Evolutionary conservation across 345 rosid genomes (phyloP), one percentile per base, ranked within the genome.

Genomic region (Adansonia digitata): DNA sequence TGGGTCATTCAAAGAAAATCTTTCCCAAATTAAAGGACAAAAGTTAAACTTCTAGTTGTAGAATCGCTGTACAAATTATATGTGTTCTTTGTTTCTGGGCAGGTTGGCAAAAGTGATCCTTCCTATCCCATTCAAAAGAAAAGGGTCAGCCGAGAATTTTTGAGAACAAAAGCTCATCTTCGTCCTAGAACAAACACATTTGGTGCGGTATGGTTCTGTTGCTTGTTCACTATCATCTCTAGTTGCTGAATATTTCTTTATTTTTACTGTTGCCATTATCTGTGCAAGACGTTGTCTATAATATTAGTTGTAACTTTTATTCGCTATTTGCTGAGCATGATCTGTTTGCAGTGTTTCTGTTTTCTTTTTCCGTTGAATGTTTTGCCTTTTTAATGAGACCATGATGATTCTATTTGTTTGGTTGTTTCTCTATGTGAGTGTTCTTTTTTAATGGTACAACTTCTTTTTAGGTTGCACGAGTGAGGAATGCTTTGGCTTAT

Each of bases 181-280:
- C 98, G 98, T 75, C 96, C 99, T 22, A 89, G 98, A 85, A 90
- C 97, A 68, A 93, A 95, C 80, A 93, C 99, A 15, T 95, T 93
- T 85, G 88, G 98, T 62, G 98, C 98, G 17, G 99, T 93, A 87
- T 24, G 91, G 26, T 79, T 76, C 63, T 67, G 55, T 73, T 55
- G 34, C 55, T 59, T 48, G 37, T 69, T 65, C 40, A 7, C 15
- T 69, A 24, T 37, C 55, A 40, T 67, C 49, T 71, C 18, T 51
- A 34, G 65, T 74, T 74, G 2, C 51, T 55, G 37, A 5, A 20
- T 51, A 22, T 74, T 57, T 4, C 20, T 72, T 34, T 69, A 34
- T 4, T 57, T 59, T 17, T 24, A 52, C 34, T 52, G 4, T 34
- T 24, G 37, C 51, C 63, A 39, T 56, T 35, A 52, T 6, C 7